Base-by-base conservation (phyloP, 1,139 yeast genomes). In the Candida buenavistaensis region DNA sequence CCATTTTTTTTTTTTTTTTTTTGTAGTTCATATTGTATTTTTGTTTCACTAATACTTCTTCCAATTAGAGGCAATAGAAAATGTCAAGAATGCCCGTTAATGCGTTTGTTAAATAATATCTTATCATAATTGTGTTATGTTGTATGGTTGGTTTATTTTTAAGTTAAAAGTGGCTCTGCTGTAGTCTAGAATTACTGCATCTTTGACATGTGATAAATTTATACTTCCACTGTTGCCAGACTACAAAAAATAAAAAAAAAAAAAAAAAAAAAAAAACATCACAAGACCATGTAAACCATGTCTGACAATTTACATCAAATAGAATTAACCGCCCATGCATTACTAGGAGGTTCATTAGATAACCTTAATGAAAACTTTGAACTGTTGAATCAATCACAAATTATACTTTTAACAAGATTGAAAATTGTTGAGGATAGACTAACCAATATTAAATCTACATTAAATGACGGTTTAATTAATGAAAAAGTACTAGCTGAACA, bases 301-400 rank as follows among this genome's bases (percentile, higher is more conserved):
- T 19, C n/a, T 3, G 13, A 20, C n/a, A 14, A 28, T 15, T 15
- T 69, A 27, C 82, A 78, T 47, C 80, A 81, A 0, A 64, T 78
- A 29, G 83, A 78, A 41, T 57, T 75, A 15, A 66, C 78, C 0
- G 82, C 80, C 0, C 84, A 78, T 44, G 57, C 77, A 3, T 55
- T 79, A 3, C 52, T 79, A 8, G 78, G 76, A 28, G 72, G 73
- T 1, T 72, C 82, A 0, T 54, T 79, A 7, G 84, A 79, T 30
- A 60, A 55, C 4, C 55, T 79, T 19, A 69, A 73, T 40, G 73
- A 72, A 30, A 72, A 72, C 41, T 64, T 79, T 28, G 75, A 74
- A 43, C 72, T 69, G 48, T 55, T 79, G 23, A 72, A 74, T 48
- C 80, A 77, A 41, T 75, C 82, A 1, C 85, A 79, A 44, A 55